Percentiles rank a stretch among this genome's conserved stretches.
These are phyloP conservation scores for Oryza glaberrima DNA, from an alignment of 176 grass and related monocot species.

Conservation along the genomic window DNA sequence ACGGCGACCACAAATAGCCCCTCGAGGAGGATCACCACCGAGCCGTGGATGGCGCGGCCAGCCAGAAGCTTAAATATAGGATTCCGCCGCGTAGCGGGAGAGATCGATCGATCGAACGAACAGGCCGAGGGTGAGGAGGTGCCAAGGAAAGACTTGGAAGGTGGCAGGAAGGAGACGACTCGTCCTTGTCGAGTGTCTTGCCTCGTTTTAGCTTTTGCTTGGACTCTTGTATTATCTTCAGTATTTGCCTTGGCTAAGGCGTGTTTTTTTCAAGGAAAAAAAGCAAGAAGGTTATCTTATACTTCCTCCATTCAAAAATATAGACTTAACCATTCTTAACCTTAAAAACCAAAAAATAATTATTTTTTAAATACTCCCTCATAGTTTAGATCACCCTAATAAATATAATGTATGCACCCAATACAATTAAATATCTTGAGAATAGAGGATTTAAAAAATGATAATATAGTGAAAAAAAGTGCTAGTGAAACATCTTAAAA, in stretches of 20 bases:
- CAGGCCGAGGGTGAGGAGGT: neutral
- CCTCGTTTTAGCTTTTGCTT: conserved; percentile 33
- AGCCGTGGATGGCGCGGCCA: conserved; percentile 13
- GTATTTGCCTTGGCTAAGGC: conserved; percentile 2
- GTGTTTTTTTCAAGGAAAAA: too few species aligned
- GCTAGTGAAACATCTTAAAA: too few species aligned
- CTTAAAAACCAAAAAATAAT: too few species aligned
- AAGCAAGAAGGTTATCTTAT: too few species aligned
- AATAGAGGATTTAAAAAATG: too few species aligned
- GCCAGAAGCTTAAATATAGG: conserved; percentile 48
- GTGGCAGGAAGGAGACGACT: conserved; percentile 37
- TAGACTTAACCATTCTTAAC: too few species aligned
- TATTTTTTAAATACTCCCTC: too few species aligned
- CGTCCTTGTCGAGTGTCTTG: neutral
- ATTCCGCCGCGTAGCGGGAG: neutral
- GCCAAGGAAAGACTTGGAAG: conserved; percentile 52
- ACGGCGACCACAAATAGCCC: neutral
- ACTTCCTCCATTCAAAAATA: too few species aligned
- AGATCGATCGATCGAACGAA: neutral
- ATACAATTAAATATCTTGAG: too few species aligned
- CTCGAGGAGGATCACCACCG: neutral
- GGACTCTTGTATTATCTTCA: neutral
- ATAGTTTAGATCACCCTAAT: too few species aligned
- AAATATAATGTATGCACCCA: too few species aligned
- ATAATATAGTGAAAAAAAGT: too few species aligned